Evolutionary conservation across 805 yeast species (phyloP), one percentile per base, ranked within the genome.

Genomic region (Candida chilensis): DNA sequence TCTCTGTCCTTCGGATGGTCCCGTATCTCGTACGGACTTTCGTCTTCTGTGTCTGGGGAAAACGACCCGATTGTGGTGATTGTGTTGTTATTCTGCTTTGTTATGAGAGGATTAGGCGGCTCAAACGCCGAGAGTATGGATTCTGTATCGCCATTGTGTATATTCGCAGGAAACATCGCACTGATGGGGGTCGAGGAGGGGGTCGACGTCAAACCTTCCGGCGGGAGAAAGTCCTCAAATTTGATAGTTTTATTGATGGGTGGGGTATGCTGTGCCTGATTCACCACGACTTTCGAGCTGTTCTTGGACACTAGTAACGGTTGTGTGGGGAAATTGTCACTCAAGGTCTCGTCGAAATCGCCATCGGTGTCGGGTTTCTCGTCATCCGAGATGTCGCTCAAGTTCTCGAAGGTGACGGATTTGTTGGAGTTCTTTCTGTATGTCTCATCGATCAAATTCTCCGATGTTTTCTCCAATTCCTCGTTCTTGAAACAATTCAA

Each of bases 401-500:
- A 41, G 34, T 56, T 49, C 31, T 60, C 66, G 33, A 61, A 61
- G 6, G 62, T 60, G 16, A 61, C 67, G 32, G 57, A 50, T 42
- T 60, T 60, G 35, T 47, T 39, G 20, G 27, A 31, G 15, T 22
- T 22, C 13, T 8, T 22, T 7, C 25, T 22, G 20, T 27, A 27
- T 29, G 21, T 20, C 33, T 30, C 14, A 25, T 27, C 7, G 29
- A 18, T 6, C 22, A 28, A 13, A 13, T 31, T 13, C 35, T 28
- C 12, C 29, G 30, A 5, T 17, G 22, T 41, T 33, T 59, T 50
- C 43, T 72, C 80, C 18, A 70, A 48, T 33, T 80, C 85, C 51
- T 85, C 95, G 54, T 90, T 90, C 41, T 85, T 79, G 74, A 90
- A 85, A 54, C 95, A 84, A 50, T 92, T 92, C 24, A 88, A 62